These are phyloP conservation scores for Talaromyces proteolyticus DNA, from an alignment of 495 filamentous ascomycete genomes.

Conservation along the genomic window DNA sequence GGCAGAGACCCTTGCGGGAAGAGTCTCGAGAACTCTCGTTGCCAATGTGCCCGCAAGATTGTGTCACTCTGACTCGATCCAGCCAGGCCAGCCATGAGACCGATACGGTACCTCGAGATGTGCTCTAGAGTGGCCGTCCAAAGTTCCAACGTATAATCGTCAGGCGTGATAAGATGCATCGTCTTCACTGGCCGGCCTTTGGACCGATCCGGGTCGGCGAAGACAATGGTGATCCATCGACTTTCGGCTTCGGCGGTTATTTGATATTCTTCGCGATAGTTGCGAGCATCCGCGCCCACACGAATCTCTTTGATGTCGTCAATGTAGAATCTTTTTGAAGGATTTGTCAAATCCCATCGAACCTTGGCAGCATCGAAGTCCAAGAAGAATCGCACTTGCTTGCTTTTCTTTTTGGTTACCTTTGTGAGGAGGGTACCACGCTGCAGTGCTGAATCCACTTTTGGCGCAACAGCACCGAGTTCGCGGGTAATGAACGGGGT, in stretches of 20 bases:
- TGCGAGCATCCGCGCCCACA: constrained; percentile 75
- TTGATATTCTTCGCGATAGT: constrained; percentile 81
- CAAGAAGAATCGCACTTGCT: constrained; percentile 67
- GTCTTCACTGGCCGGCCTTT: constrained; percentile 67
- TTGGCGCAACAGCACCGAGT: constrained; percentile 52
- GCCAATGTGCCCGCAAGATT: constrained; percentile 76
- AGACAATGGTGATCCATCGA: constrained; percentile 85
- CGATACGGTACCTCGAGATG: constrained; percentile 74
- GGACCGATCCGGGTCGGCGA: constrained; percentile 60
- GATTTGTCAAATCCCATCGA: constrained; percentile 74
- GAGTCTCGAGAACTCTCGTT: constrained; percentile 71
- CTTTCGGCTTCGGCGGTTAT: constrained; percentile 55
- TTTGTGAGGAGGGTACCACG: constrained; percentile 73
- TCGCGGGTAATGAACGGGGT: constrained; percentile 22
- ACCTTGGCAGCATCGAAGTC: constrained; percentile 80
- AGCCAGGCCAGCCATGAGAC: constrained; percentile 81
- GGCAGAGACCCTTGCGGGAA: constrained; percentile 48
- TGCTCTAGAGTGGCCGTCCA: constrained; percentile 80
- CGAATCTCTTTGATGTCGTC: constrained; percentile 92
- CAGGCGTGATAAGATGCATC: constrained; percentile 75
- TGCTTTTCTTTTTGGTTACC: constrained; percentile 74
- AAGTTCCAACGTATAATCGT: constrained; percentile 57
- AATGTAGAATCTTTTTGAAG: constrained; percentile 80
- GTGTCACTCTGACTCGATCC: constrained; percentile 68
- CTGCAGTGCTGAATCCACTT: constrained; percentile 64